A percentile compares a stretch with the other conserved stretches of the same genome.
These are phyloP conservation scores for Penicillium expansum DNA, from an alignment of 2,329 filamentous ascomycete genomes.

Conservation along the genomic window DNA sequence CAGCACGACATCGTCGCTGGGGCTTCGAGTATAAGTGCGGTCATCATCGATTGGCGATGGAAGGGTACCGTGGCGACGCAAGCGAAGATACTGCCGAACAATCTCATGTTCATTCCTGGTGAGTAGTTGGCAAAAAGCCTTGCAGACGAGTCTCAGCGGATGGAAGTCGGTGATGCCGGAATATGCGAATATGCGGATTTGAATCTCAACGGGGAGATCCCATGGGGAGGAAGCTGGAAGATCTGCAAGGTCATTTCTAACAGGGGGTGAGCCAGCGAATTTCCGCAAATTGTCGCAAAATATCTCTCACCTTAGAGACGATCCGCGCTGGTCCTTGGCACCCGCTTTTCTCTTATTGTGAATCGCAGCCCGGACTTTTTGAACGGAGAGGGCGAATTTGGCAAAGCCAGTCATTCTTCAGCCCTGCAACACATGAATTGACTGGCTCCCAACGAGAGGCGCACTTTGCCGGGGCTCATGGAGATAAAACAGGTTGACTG, in stretches of 20 bases:
- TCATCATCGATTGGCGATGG: slow-evolving; percentile 39
- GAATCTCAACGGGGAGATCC: slow-evolving; percentile 44
- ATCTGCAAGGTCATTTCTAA: slow-evolving; percentile 25
- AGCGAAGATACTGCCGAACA: slow-evolving; percentile 42
- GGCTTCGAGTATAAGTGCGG: slow-evolving; percentile 40
- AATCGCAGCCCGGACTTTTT: slow-evolving; percentile 34
- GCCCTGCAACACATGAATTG: slow-evolving; percentile 26
- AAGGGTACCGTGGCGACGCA: slow-evolving; percentile 43
- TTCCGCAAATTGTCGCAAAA: neutral
- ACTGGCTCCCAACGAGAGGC: slow-evolving; percentile 21
- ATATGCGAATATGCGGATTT: slow-evolving; percentile 42
- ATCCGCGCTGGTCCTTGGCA: slow-evolving; percentile 25
- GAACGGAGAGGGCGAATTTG: slow-evolving; percentile 32
- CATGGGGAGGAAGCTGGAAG: slow-evolving; percentile 34
- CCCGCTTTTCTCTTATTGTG: slow-evolving; percentile 28
- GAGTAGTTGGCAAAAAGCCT: slow-evolving; percentile 38
- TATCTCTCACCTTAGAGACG: neutral
- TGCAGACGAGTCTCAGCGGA: slow-evolving; percentile 40
- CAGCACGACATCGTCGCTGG: slow-evolving; percentile 44
- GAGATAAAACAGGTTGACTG: neutral
- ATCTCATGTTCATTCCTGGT: slow-evolving; percentile 40
- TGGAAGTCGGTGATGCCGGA: slow-evolving; percentile 40
- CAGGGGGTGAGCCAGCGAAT: neutral
- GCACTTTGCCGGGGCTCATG: neutral
- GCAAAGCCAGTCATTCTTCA: slow-evolving; percentile 37